Base-by-base conservation (phyloP, 2,329 filamentous ascomycete genomes). In the Hymenoscyphus albidus region DNA sequence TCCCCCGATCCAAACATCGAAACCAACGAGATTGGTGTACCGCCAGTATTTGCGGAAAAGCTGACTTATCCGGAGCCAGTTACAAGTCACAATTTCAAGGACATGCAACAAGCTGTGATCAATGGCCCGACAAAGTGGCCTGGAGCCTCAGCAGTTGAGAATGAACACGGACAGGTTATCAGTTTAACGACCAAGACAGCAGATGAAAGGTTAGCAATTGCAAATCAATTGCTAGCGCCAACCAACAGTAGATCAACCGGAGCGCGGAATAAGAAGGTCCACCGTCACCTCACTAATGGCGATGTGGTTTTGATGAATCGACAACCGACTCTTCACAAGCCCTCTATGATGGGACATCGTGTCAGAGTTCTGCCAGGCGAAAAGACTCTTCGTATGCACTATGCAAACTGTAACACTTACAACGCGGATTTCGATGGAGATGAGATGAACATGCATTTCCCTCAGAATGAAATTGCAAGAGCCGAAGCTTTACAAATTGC, bases 371-470 rank as follows among this genome's bases (percentile, higher is more conserved):
- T 99, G 18, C 91, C 92, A 0, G 93, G 93, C 42, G 96, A 99
- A 77, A 96, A 96, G 79, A 98, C 95, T 0, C 93, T 99, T 76
- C 93, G 95, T 70, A 98, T 99, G 94, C 95, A 99, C 80, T 99
- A 99, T 79, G 94, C 95, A 73, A 99, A 99, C 77, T 98, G 95
- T 77, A 99, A 99, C 75, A 97, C 95, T 0, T 99, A 99, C 82
- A 99, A 99, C 73, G 95, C 95, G 39, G 95, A 99, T 83, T 99
- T 99, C 75, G 96, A 99, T 74, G 95, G 95, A 77, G 95, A 99
- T 76, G 95, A 99, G 78, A 99, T 99, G 95, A 99, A 99, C 77
- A 96, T 99, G 93, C 95, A 99, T 78, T 98, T 99, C 74, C 95
- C 95, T 1, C 95, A 99, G 73, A 98, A 97, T 71, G 96, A 98